A percentile compares a stretch with the other conserved stretches of the same genome.
These are phyloP conservation scores for Coniella vitis DNA, from an alignment of 2,329 filamentous ascomycete species.

Conservation along the genomic window DNA sequence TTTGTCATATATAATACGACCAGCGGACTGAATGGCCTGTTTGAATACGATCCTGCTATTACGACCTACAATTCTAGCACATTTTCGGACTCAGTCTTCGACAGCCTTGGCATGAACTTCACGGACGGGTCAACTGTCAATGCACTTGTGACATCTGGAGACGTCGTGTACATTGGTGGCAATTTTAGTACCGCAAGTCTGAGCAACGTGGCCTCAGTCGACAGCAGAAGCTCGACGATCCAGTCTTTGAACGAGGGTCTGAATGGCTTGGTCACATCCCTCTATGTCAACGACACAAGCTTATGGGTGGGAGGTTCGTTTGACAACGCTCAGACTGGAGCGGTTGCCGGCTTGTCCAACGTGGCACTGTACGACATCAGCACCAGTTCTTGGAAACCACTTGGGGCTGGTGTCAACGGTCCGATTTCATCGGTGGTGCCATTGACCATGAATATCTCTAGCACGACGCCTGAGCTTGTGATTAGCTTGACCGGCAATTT, in stretches of 20 bases:
- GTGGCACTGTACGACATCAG: constrained; percentile 69
- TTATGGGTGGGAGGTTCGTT: constrained; percentile 85
- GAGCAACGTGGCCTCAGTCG: constrained; percentile 72
- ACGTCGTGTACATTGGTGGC: constrained; percentile 70
- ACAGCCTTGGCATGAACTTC: constrained; percentile 68
- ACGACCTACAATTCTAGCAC: constrained; percentile 51
- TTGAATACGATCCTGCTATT: constrained; percentile 71
- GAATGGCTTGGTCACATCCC: constrained; percentile 67
- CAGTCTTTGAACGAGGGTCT: constrained; percentile 64
- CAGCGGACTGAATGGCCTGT: constrained; percentile 81
- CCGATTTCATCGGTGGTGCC: constrained; percentile 68
- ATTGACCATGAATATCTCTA: constrained; percentile 71
- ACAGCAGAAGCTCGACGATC: constrained; percentile 53
- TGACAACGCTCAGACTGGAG: constrained; percentile 59
- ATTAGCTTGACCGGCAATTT: constrained; percentile 80
- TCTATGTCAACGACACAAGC: constrained; percentile 58
- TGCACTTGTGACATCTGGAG: constrained; percentile 57
- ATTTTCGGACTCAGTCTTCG: constrained; percentile 66
- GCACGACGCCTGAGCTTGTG: constrained; percentile 60
- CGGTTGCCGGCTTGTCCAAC: constrained; percentile 60
- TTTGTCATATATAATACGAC: constrained; percentile 69
- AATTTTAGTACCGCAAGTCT: constrained; percentile 68
- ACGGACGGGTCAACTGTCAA: constrained; percentile 60
- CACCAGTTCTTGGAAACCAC: constrained; percentile 63
- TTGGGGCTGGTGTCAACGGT: constrained; percentile 84